Conservation (phyloP, 139 green algal genomes). For the Chlamydomonas applanata region DNA sequence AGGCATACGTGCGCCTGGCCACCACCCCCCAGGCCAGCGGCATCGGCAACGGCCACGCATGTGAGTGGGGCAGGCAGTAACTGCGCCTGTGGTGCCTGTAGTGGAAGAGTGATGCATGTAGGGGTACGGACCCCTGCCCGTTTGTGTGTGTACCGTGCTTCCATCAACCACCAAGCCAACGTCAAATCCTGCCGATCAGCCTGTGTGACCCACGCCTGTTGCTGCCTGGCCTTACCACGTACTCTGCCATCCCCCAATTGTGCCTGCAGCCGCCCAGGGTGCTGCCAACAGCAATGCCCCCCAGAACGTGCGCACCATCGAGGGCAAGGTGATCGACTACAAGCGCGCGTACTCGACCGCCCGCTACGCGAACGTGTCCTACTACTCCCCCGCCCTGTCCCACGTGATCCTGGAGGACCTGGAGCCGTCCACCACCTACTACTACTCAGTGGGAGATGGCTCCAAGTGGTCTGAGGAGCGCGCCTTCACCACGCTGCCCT, state of each 20-base stretch:
- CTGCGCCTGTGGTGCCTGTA: too few species aligned
- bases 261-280: background rate
- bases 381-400: conserved; percentile 29
- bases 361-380: conserved; percentile 3
- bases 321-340: conserved; percentile 26
- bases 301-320: too few species aligned
- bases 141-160: too few species aligned
- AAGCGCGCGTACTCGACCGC: conserved; percentile 6
- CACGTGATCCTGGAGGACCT: conserved; percentile 27
- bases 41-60: too few species aligned
- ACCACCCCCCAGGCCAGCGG: too few species aligned
- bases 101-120: too few species aligned
- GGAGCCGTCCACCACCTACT: background rate
- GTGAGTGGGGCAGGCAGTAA: too few species aligned
- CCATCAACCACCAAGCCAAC: too few species aligned
- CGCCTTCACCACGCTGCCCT: conserved; percentile 5
- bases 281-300: background rate
- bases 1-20: background rate
- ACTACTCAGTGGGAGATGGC: background rate
- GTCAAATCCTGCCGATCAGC: too few species aligned
- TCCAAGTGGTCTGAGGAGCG: background rate
- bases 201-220: too few species aligned
- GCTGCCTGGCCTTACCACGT: background rate
- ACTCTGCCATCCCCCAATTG: background rate
- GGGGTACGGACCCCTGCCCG: too few species aligned